A percentile compares a stretch with the other conserved stretches of the same genome.
phyloP scores from a whole-genome alignment of 2,329 filamentous ascomycete species.

The Aspergillus amoenus region DNA sequence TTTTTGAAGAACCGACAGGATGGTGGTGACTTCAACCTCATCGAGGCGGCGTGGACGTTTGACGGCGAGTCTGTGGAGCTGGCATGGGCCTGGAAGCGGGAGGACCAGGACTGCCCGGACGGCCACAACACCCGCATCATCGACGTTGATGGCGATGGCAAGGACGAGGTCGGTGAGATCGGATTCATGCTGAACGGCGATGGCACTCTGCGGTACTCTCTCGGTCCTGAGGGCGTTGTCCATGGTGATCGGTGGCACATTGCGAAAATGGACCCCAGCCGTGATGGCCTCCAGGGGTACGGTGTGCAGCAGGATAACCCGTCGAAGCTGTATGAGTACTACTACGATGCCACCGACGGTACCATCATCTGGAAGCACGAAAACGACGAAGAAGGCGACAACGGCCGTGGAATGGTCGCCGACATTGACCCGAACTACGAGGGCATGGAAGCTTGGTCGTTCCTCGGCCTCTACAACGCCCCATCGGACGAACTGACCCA shows the following conservation, averaged over 20 bases:
- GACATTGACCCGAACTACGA: conserved; percentile 6
- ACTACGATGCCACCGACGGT: conserved; percentile 6
- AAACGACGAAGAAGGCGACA: conserved; percentile 1
- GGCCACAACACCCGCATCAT: conserved; percentile 7
- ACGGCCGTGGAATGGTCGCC: neutral
- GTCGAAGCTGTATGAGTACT: neutral
- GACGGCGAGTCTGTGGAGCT: neutral
- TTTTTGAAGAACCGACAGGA: conserved; percentile 6
- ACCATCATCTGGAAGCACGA: conserved; percentile 3
- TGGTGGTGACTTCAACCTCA: neutral
- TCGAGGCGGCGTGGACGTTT: conserved; percentile 2
- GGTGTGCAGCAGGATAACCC: conserved; percentile 7
- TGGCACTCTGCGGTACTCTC: neutral
- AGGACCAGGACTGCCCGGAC: neutral
- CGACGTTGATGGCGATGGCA: conserved; percentile 5
- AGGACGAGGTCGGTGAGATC: conserved; percentile 7
- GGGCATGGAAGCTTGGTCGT: conserved; percentile 1
- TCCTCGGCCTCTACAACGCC: conserved; percentile 6
- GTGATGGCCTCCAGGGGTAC: conserved; percentile 6
- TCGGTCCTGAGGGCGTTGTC: neutral
- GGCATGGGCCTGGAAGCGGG: neutral
- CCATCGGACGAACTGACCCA: neutral
- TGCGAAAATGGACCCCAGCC: conserved; percentile 6
- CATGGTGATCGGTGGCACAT: conserved; percentile 9
- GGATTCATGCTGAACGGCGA: conserved; percentile 7